Evolutionary conservation across 2,329 filamentous ascomycete species (phyloP).

Genomic region (Aspergillus thermomutatus): DNA sequence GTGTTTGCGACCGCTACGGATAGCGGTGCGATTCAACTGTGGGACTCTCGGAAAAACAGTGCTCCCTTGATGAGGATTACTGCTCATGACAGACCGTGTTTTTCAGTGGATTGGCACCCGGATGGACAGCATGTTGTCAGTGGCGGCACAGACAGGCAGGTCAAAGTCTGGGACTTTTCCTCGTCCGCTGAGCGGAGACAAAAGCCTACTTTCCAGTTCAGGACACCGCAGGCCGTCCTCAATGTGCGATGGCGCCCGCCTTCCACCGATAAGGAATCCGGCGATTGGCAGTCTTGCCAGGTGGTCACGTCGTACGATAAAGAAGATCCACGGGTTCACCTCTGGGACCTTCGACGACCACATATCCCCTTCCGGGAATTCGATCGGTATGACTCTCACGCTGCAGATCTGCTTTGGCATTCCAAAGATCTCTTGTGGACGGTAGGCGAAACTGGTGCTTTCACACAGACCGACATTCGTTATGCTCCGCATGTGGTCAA

Average conservation of each 20-base stretch:
- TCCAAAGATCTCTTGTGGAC: constrained; percentile 64
- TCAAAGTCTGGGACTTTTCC: constrained; percentile 64
- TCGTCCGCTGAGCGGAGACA: constrained; percentile 53
- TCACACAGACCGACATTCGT: constrained; percentile 61
- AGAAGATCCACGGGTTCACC: constrained; percentile 58
- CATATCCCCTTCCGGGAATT: constrained; percentile 62
- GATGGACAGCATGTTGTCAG: constrained; percentile 63
- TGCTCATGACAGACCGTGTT: constrained; percentile 60
- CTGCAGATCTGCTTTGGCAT: constrained; percentile 62
- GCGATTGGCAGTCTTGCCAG: constrained; percentile 59
- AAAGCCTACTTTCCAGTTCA: constrained; percentile 57
- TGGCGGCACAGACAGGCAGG: constrained; percentile 59
- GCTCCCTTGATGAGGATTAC: constrained; percentile 58
- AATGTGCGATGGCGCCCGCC: constrained; percentile 63
- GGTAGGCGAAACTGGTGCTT: constrained; percentile 58
- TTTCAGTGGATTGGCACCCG: constrained; percentile 64
- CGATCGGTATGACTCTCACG: constrained; percentile 52
- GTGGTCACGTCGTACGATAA: constrained; percentile 61
- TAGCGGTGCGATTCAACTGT: constrained; percentile 60
- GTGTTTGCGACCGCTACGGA: constrained; percentile 65
- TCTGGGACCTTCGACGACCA: constrained; percentile 64
- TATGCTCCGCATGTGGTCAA: constrained; percentile 58
- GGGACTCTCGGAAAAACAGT: constrained; percentile 59
- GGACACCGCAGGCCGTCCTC: constrained; percentile 59
- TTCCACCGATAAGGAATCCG: constrained; percentile 53